These are phyloP conservation scores for Fusarium sp. DNA, from an alignment of 2,329 filamentous ascomycete species.

Conservation along the genomic window DNA sequence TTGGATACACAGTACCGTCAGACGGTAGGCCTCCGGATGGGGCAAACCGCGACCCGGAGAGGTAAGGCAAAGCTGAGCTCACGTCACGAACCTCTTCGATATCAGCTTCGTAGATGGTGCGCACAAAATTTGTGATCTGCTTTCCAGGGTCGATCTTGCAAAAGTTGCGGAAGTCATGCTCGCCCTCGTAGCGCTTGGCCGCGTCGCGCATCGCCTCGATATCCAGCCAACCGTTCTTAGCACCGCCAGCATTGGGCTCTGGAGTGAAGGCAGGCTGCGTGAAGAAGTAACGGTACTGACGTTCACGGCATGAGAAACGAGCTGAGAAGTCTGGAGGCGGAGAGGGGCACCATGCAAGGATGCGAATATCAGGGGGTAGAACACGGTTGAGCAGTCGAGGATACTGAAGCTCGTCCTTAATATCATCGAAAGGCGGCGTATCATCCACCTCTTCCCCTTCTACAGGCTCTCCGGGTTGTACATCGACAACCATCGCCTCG, in stretches of 20 bases:
- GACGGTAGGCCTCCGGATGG: slow-evolving; percentile 30
- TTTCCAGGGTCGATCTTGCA: slow-evolving; percentile 94
- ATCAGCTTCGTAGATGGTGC: slow-evolving; percentile 83
- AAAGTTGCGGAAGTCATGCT: slow-evolving; percentile 96
- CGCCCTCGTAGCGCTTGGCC: slow-evolving; percentile 82
- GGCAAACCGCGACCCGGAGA: slow-evolving; percentile 58
- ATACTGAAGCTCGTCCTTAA: slow-evolving; percentile 87
- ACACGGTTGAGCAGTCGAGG: slow-evolving; percentile 86
- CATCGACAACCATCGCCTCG: slow-evolving; percentile 44
- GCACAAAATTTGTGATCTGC: slow-evolving; percentile 85
- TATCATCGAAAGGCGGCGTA: slow-evolving; percentile 68
- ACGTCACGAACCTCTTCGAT: slow-evolving; percentile 77
- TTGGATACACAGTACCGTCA: slow-evolving; percentile 58
- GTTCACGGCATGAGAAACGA: slow-evolving; percentile 90
- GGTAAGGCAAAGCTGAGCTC: slow-evolving; percentile 68
- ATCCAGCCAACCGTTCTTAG: slow-evolving; percentile 83
- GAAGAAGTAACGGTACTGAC: slow-evolving; percentile 97
- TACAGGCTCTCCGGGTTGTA: slow-evolving; percentile 24
- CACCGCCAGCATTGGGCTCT: slow-evolving; percentile 54
- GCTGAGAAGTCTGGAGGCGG: slow-evolving; percentile 87
- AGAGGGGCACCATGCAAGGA: slow-evolving; percentile 92
- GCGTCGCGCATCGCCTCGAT: slow-evolving; percentile 88
- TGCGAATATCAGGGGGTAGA: slow-evolving; percentile 87
- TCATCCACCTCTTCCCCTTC: slow-evolving; percentile 36
- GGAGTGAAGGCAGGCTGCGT: slow-evolving; percentile 90